Evolutionary conservation across 2,329 filamentous ascomycete genomes (phyloP), one percentile per base, ranked within the genome.

Genomic region (Phialophora expanda): DNA sequence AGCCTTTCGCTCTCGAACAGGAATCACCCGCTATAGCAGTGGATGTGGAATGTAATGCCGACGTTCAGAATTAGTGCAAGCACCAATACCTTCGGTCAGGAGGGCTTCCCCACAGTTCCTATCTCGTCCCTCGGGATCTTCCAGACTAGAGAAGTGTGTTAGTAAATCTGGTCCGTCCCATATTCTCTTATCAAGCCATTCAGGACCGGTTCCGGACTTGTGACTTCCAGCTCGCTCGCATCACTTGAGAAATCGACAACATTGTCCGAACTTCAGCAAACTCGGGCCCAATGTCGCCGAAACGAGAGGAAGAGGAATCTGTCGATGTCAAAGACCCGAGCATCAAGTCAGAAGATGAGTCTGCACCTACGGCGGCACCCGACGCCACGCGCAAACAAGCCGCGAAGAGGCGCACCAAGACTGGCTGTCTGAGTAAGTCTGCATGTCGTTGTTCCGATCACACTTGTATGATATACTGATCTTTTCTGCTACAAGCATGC

Each of bases 371-470:
- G 22, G 61, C 56, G 26, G 46, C 28, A 32, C 28, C 55, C 48
- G 62, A 67, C 44, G 63, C 62, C 28, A 50, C 59, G 38, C 65
- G 61, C 50, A 70, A 66, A 55, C 64, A 64, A 72, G 72, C 78
- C 2, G 77, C 82, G 24, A 85, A 86, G 72, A 92, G 89, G 76
- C 84, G 93, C 73, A 97, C 93, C 59, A 97, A 97, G 80, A 97
- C 93, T 1, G 93, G 93, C 14, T 97, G 93, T 76, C 80, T 97
- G 67, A 97, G 90, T 93, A 84, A 77, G 89, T 63, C 44, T 63
- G 50, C 32, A 55, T 11, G 22, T 32, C 54, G 32, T 64, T 22
- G 30, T 53, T 34, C 30, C 26, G 17, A 55, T 17, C n/a, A 20
- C 20, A 12, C 7, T 54, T 56, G 28, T 62, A 69, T 54, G 28